A percentile compares a stretch with the other conserved stretches of the same genome.
phyloP scores from a whole-genome alignment of 2,329 filamentous ascomycete species.

The Cercospora sesami region DNA sequence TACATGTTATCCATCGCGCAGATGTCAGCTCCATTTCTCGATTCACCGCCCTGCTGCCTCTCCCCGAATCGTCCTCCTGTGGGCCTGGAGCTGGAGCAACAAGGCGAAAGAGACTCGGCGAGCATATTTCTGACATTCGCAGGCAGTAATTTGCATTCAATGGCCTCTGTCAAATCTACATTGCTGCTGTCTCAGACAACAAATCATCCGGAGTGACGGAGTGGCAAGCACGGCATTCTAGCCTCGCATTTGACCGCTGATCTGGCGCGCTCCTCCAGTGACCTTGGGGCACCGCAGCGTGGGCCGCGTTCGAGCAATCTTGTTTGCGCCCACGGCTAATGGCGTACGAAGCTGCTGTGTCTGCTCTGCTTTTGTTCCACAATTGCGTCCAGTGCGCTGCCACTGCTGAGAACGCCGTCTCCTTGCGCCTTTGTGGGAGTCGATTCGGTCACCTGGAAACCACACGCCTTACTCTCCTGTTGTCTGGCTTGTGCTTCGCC shows the following conservation, averaged over 20 bases:
- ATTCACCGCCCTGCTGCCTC: background rate
- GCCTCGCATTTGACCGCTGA: slow-evolving; percentile 6
- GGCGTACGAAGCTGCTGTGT: slow-evolving; percentile 17
- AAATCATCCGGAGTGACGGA: slow-evolving; percentile 5
- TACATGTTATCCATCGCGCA: background rate
- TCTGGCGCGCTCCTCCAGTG: background rate
- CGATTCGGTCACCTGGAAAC: slow-evolving; percentile 17
- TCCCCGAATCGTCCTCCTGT: background rate
- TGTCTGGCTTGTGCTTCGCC: slow-evolving; percentile 11
- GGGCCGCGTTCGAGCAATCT: slow-evolving; percentile 10
- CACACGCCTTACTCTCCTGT: slow-evolving; percentile 6
- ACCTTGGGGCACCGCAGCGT: slow-evolving; percentile 9
- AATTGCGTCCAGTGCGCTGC: slow-evolving; percentile 28
- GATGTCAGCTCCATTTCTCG: background rate
- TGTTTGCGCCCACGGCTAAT: slow-evolving; percentile 15
- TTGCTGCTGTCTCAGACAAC: slow-evolving; percentile 12
- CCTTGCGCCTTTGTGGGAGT: slow-evolving; percentile 36
- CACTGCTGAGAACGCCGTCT: slow-evolving; percentile 19
- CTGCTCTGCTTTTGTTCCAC: slow-evolving; percentile 28
- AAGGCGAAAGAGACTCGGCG: background rate
- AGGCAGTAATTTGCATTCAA: background rate
- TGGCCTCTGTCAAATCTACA: background rate
- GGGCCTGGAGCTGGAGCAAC: background rate
- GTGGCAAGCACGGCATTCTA: slow-evolving; percentile 4
- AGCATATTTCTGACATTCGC: background rate